Conservation (phyloP, 768 basidiomycete species). For the Lactarius tabidus region DNA sequence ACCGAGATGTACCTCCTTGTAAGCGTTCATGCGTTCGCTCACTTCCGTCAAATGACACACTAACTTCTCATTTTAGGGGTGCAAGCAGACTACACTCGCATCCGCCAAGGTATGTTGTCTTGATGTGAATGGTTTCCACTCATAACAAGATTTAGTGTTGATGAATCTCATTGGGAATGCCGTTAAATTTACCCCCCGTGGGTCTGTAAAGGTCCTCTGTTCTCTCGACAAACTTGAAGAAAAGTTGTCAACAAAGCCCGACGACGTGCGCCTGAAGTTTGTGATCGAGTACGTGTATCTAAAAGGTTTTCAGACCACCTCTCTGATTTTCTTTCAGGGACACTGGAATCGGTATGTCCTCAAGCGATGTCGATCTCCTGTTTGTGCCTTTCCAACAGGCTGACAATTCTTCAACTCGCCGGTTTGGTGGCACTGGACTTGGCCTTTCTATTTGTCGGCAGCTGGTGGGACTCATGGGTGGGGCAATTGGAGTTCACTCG, state of each 20-base stretch:
- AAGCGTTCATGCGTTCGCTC: constrained; percentile 30
- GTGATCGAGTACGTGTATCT: constrained; percentile 49
- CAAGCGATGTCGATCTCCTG: constrained; percentile 60
- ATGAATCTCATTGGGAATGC: constrained; percentile 80
- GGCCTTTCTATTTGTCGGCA: constrained; percentile 72
- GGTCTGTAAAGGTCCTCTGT: constrained; percentile 60
- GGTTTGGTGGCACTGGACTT: constrained; percentile 74
- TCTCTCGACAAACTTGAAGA: constrained; percentile 48
- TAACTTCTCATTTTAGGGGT: constrained; percentile 44
- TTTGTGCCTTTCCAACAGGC: constrained; percentile 78
- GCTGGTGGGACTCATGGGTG: constrained; percentile 72
- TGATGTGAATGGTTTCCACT: not conserved
- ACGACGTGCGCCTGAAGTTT: constrained; percentile 56
- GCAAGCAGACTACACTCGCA: constrained; percentile 67
- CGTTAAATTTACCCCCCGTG: constrained; percentile 65
- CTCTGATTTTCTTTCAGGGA: constrained; percentile 42
- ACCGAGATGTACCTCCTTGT: constrained; percentile 63
- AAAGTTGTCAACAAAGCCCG: constrained; percentile 31
- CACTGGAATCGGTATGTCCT: constrained; percentile 66
- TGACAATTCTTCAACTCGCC: constrained; percentile 71
- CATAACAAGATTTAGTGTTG: constrained; percentile 41
- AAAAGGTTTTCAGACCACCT: not conserved
- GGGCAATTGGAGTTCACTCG: constrained; percentile 66
- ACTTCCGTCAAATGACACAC: not conserved
- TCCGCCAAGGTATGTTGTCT: constrained; percentile 54